Evolutionary conservation across 2,329 filamentous ascomycete genomes (phyloP), one percentile per base, ranked within the genome.

Genomic region (Fusarium sp.): DNA sequence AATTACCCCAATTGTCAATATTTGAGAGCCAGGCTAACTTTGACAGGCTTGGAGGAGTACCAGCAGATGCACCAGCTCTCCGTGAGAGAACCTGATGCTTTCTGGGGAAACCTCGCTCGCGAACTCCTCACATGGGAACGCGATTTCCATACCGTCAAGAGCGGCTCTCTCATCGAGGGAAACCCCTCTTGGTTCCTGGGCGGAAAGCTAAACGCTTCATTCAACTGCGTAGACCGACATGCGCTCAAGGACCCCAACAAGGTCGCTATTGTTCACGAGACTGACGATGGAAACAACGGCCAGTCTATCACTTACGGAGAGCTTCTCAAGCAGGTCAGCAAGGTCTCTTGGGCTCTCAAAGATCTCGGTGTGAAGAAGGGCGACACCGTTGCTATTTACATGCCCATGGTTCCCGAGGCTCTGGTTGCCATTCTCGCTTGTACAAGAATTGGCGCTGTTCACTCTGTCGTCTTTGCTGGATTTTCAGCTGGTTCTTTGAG

Each of bases 401-500:
- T 98, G 72, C 94, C 94, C 78, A 98, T 98, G 94, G 95, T 98
- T 78, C 95, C 94, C 30, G 94, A 98, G 81, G 94, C 94, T 2
- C 75, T 98, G 57, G 86, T 98, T 76, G 91, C 94, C 1, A 59
- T 76, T 4, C 86, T 98, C 34, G 94, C 94, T 55, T 95, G 94
- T 79, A 84, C 90, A 20, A 92, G 94, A 76, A 96, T 98, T 73
- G 94, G 94, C 64, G 94, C 94, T 30, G 87, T 98, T 10, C 94
- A 98, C 86, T 97, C 94, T 0, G 94, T 98, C 45, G 92, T 98
- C 64, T 98, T 98, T 75, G 94, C 94, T 56, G 94, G 94, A 60
- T 98, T 98, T 86, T 97, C 94, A 24, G 92, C 94, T 52, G 94
- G 97, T 79, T 97, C 94, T 2, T 88, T 98, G 27, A 91, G 93